These are phyloP conservation scores for Pseudophaeomoniella oleicola DNA, from an alignment of 2,329 filamentous ascomycete species.

Conservation along the genomic window DNA sequence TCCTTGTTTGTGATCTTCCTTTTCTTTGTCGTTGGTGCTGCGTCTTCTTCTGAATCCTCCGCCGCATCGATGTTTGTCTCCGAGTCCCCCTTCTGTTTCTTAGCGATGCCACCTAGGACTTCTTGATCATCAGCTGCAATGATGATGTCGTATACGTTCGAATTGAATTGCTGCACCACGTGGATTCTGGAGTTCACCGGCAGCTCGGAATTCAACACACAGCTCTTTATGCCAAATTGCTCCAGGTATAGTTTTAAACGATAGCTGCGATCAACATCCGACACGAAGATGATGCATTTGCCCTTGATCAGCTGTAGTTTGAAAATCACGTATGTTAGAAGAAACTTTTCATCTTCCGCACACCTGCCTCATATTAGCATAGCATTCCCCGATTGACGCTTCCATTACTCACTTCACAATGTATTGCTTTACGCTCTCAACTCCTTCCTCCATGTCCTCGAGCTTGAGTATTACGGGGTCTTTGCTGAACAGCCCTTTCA, in stretches of 20 bases:
- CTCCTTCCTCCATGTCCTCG: conserved; percentile 65
- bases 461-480: conserved; percentile 68
- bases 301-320: conserved; percentile 89
- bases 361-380: conserved; percentile 40
- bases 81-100: conserved; percentile 15
- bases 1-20: conserved; percentile 55
- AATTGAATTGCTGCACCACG: conserved; percentile 95
- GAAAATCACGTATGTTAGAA: conserved; percentile 86
- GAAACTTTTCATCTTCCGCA: conserved; percentile 93
- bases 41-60: conserved; percentile 17
- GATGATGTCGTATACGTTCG: conserved; percentile 92
- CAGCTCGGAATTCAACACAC: conserved; percentile 84
- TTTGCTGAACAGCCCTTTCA: conserved; percentile 75
- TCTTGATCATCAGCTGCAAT: conserved; percentile 91
- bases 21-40: conserved; percentile 35
- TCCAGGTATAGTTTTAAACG: conserved; percentile 88
- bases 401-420: conserved; percentile 52
- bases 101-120: conserved; percentile 44
- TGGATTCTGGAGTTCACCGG: conserved; percentile 88
- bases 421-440: conserved; percentile 69
- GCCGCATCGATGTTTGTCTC: conserved; percentile 15
- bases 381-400: conserved; percentile 1
- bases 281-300: conserved; percentile 74
- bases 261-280: conserved; percentile 79
- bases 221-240: conserved; percentile 89